Evolutionary conservation across 2,329 filamentous ascomycete species (phyloP), one percentile per base, ranked within the genome.

Genomic region (Westerdykella sp.): DNA sequence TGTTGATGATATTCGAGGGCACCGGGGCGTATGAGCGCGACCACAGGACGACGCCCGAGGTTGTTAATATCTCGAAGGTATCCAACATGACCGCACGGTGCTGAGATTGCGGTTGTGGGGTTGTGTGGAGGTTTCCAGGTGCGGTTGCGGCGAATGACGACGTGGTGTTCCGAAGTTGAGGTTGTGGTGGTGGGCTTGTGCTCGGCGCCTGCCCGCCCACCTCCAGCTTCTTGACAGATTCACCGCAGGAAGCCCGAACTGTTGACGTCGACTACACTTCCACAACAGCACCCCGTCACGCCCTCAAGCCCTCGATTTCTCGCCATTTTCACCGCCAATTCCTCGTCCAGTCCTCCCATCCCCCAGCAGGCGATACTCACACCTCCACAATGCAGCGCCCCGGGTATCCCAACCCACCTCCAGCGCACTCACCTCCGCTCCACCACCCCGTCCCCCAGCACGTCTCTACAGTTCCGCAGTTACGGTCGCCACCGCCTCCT

Each of bases 391-490:
- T 96, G 91, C 91, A 96, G 73, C 85, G 89, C 67, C 77, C 84
- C 65, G 76, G 81, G 42, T 95, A 93, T 73, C 81, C 81, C 49
- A 68, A 69, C 68, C 86, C 90, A 63, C 75, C 78, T 53, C 80
- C 80, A 23, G 80, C 81, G 47, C 80, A 83, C 57, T 95, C 89
- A 64, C 91, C 90, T 65, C 90, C 91, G 54, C 82, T 97, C 57
- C 93, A 97, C 70, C 93, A 97, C 67, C 93, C 93, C 45, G 89
- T 97, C 46, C 93, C 93, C 49, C 93, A 98, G 70, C 93, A 98
- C 76, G 91, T 97, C 60, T 97, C 93, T 63, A 95, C 90, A 45
- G 93, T 98, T 39, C 93, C 93, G 36, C 93, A 97, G 73, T 82
- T 98, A 67, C 84, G 94, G 69, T 97, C 93, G 45, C 93, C 93